These are phyloP conservation scores for Nemania diffusa DNA, from an alignment of 2,329 filamentous ascomycete genomes.

Conservation along the genomic window DNA sequence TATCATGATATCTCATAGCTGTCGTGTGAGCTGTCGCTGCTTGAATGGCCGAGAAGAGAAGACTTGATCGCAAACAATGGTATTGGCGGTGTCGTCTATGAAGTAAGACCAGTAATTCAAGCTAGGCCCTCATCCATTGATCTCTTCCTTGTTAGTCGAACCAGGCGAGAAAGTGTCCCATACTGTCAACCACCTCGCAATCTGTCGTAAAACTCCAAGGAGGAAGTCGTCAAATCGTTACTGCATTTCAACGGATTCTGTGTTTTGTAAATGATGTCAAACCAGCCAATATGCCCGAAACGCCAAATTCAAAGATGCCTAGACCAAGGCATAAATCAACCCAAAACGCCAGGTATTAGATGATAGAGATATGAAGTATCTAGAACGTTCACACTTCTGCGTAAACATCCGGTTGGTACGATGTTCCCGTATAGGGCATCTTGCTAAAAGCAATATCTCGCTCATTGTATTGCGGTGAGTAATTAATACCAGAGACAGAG, in stretches of 20 bases:
- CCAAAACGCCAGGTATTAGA: slow-evolving; percentile 35
- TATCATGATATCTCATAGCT: slow-evolving; percentile 25
- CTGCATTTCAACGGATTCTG: slow-evolving; percentile 43
- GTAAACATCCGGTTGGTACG: slow-evolving; percentile 28
- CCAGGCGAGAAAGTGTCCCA: not conserved
- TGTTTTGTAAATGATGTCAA: slow-evolving; percentile 36
- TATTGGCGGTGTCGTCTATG: slow-evolving; percentile 7
- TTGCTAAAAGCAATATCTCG: slow-evolving; percentile 33
- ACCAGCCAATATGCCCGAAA: slow-evolving; percentile 35
- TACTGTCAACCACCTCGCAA: slow-evolving; percentile 14
- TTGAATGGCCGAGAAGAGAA: slow-evolving; percentile 6
- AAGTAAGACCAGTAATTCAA: slow-evolving; percentile 13
- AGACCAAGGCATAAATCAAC: slow-evolving; percentile 16
- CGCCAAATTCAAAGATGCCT: slow-evolving; percentile 35
- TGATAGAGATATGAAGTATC: slow-evolving; percentile 21
- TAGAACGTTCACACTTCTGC: slow-evolving; percentile 16
- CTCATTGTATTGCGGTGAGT: slow-evolving; percentile 26
- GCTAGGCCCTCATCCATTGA: not conserved
- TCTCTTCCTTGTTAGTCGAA: slow-evolving; percentile 5
- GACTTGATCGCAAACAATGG: not conserved
- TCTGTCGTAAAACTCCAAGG: slow-evolving; percentile 12
- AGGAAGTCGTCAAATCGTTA: slow-evolving; percentile 46
- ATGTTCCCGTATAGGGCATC: slow-evolving; percentile 31
- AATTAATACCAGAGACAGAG: slow-evolving; percentile 39
- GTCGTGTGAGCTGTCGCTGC: slow-evolving; percentile 25